Conservation (phyloP, 306 rosid species). For the Echinosophora koreensis region DNA sequence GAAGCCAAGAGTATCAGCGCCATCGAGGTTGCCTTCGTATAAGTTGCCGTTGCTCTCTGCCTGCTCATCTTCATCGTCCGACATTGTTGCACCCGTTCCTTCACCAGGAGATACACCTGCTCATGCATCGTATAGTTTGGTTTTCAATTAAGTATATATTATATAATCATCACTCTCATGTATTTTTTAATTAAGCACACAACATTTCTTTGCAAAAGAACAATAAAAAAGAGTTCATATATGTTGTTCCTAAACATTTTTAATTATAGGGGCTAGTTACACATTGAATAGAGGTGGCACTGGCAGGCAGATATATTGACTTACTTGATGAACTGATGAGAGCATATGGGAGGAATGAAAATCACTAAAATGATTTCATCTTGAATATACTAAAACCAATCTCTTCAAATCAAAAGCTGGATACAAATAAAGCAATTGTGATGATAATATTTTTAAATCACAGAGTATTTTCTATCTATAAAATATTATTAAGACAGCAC, state of each 20-base stretch:
- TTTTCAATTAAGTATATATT: neutral
- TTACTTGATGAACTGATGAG: neutral
- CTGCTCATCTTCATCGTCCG: slow-evolving; percentile 88
- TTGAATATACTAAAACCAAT: neutral
- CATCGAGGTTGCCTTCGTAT: slow-evolving; percentile 73
- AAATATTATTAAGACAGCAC: neutral
- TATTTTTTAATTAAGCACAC: neutral
- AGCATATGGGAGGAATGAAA: too few relatives aligned
- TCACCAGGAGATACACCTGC: slow-evolving; percentile 87
- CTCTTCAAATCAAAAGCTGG: neutral
- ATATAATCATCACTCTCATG: neutral
- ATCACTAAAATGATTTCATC: neutral
- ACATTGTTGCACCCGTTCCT: slow-evolving; percentile 98
- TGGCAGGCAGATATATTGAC: neutral
- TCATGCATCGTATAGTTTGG: neutral
- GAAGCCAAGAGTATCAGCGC: slow-evolving; percentile 74
- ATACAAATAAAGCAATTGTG: neutral
- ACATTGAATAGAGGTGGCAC: neutral
- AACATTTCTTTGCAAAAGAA: neutral
- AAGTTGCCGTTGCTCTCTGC: slow-evolving; percentile 72
- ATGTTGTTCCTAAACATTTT: neutral
- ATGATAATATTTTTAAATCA: neutral
- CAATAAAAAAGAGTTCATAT: neutral
- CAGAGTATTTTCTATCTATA: neutral
- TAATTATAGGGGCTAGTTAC: neutral